Conservation (phyloP, 352 stramenopile species). For the Plasmopara muralis region DNA sequence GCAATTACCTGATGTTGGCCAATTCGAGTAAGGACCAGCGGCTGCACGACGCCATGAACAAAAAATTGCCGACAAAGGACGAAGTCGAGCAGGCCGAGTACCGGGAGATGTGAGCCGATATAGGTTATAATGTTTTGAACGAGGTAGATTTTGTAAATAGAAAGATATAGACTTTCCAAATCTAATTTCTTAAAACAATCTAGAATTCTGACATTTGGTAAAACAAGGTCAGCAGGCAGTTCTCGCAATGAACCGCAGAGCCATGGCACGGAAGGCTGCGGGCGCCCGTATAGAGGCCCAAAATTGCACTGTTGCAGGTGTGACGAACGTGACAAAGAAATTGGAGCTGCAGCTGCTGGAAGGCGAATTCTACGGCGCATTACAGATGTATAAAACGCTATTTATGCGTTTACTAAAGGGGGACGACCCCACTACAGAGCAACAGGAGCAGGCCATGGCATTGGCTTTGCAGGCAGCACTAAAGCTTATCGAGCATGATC, state of each 20-base stretch:
- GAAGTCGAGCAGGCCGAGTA: slow-evolving; percentile 61
- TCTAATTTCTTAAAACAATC: too few species aligned
- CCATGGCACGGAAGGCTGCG: slow-evolving; percentile 54
- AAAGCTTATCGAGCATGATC: slow-evolving; percentile 59
- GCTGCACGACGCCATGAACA: slow-evolving; percentile 74
- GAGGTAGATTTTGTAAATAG: not conserved
- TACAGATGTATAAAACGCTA: slow-evolving; percentile 90
- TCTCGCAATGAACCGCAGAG: slow-evolving; percentile 61
- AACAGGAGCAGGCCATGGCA: slow-evolving; percentile 58
- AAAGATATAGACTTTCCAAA: not conserved
- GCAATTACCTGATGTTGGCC: slow-evolving; percentile 84
- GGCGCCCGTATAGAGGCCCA: slow-evolving; percentile 32
- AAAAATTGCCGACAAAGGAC: slow-evolving; percentile 29
- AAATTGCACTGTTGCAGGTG: slow-evolving; percentile 24
- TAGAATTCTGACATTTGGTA: too few species aligned
- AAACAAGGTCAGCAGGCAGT: too few species aligned
- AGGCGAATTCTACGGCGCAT: slow-evolving; percentile 80
- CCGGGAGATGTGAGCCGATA: slow-evolving; percentile 51
- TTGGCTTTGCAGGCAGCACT: slow-evolving; percentile 63
- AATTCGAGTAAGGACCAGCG: slow-evolving; percentile 87
- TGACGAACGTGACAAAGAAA: slow-evolving; percentile 76
- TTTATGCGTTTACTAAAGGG: slow-evolving; percentile 83
- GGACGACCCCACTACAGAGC: slow-evolving; percentile 38
- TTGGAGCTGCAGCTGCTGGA: slow-evolving; percentile 60
- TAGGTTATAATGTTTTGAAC: too few species aligned